Conservation (phyloP, 176 grass and related monocot species). For the Musa beccarii region DNA sequence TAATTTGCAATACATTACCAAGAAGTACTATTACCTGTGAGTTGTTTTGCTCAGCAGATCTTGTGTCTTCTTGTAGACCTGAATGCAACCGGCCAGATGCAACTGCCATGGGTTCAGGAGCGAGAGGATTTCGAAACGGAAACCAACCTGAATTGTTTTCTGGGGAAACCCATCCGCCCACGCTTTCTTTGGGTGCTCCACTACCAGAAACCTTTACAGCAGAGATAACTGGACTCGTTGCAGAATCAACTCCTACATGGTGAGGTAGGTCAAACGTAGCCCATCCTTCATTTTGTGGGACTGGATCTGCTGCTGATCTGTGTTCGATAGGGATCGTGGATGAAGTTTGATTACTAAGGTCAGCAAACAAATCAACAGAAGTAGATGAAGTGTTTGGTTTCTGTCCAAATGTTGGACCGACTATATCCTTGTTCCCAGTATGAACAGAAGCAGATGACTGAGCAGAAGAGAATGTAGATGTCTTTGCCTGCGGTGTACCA, state of each 20-base stretch:
- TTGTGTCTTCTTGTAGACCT: slow-evolving; percentile 5
- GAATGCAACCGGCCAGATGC: slow-evolving; percentile 3
- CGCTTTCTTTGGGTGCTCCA: slow-evolving; percentile 24
- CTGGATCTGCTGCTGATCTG: slow-evolving; percentile 25
- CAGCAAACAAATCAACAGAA: slow-evolving; percentile 52
- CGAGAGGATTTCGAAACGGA: background rate
- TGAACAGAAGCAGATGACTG: slow-evolving; percentile 26
- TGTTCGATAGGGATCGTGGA: slow-evolving; percentile 29
- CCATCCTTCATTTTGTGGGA: slow-evolving; percentile 61
- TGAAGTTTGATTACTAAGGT: slow-evolving; percentile 41
- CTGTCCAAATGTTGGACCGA: slow-evolving; percentile 36
- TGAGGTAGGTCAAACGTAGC: slow-evolving; percentile 66
- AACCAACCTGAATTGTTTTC: background rate
- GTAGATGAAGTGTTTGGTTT: slow-evolving; percentile 17
- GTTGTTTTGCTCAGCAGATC: slow-evolving; percentile 15
- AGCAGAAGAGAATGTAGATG: slow-evolving; percentile 29
- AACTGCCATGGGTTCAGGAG: slow-evolving; percentile 16
- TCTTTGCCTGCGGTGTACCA: slow-evolving; percentile 25
- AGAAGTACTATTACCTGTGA: slow-evolving; percentile 20
- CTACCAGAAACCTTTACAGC: slow-evolving; percentile 29
- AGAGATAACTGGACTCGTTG: slow-evolving; percentile 32
- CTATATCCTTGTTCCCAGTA: slow-evolving; percentile 24
- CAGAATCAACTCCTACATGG: slow-evolving; percentile 23
- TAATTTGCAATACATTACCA: background rate
- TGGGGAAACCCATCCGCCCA: slow-evolving; percentile 22